These are phyloP conservation scores for Saitozyma podzolica DNA, from an alignment of 768 basidiomycete genomes.

Conservation along the genomic window DNA sequence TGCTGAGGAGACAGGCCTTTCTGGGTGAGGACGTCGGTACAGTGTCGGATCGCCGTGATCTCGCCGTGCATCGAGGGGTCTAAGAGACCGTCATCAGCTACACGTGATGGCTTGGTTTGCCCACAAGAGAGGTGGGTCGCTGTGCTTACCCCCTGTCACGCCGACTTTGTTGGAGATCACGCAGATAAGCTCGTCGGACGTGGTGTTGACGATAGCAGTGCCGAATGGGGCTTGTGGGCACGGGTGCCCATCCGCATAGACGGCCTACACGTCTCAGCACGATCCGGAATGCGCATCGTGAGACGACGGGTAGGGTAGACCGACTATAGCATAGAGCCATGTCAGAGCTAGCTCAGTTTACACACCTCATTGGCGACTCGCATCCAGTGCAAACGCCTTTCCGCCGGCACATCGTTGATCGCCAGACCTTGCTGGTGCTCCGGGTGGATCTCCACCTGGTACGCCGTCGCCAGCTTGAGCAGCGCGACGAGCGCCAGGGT, in stretches of 20 bases:
- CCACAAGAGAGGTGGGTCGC: background rate
- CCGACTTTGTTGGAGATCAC: slow-evolving; percentile 38
- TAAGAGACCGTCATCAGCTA: background rate
- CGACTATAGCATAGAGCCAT: no score
- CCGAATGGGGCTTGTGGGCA: slow-evolving; percentile 41
- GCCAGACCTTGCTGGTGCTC: slow-evolving; percentile 28
- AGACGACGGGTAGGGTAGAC: no score
- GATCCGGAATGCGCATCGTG: no score
- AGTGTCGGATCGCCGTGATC: slow-evolving; percentile 37
- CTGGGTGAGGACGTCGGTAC: slow-evolving; percentile 33
- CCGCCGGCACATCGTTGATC: slow-evolving; percentile 30
- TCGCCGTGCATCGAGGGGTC: slow-evolving; percentile 44
- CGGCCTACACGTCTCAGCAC: slow-evolving; percentile 8
- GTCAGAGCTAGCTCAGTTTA: no score
- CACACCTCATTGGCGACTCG: slow-evolving; percentile 31
- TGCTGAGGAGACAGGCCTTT: slow-evolving; percentile 27
- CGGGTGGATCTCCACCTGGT: slow-evolving; percentile 32
- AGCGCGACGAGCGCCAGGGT: background rate
- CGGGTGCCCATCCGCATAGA: slow-evolving; percentile 37
- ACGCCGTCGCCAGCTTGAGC: slow-evolving; percentile 4
- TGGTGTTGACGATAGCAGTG: slow-evolving; percentile 40
- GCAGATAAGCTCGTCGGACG: slow-evolving; percentile 39
- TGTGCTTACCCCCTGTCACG: slow-evolving; percentile 31
- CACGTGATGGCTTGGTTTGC: background rate
- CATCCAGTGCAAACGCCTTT: slow-evolving; percentile 29